phyloP scores from a whole-genome alignment of 2,329 filamentous ascomycete species.

The Anthostomella pinea region DNA sequence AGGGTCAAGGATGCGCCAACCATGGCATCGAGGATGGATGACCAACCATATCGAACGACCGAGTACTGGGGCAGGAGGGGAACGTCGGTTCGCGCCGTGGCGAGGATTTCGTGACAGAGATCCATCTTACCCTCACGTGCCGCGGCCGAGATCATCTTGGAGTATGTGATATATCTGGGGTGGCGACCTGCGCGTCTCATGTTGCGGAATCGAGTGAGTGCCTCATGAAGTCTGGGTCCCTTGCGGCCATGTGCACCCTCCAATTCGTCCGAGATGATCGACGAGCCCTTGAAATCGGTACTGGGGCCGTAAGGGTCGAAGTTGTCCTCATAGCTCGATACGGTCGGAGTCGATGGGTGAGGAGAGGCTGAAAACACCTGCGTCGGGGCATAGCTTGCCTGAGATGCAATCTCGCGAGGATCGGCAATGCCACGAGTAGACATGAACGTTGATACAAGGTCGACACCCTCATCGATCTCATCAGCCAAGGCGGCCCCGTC shows the following conservation, averaged over 20 bases:
- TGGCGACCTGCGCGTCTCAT: conserved; percentile 90
- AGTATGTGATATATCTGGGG: conserved; percentile 93
- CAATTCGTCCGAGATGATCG: conserved; percentile 83
- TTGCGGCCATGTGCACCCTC: conserved; percentile 75
- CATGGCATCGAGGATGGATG: conserved; percentile 94
- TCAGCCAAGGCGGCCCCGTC: conserved; percentile 55
- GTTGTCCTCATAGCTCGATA: conserved; percentile 70
- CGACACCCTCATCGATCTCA: conserved; percentile 82
- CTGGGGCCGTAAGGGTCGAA: conserved; percentile 88
- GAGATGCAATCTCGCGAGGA: conserved; percentile 51
- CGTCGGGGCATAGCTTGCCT: conserved; percentile 36
- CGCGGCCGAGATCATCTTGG: conserved; percentile 88
- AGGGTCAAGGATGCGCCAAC: conserved; percentile 84
- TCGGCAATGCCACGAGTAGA: conserved; percentile 51
- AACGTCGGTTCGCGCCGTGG: conserved; percentile 85
- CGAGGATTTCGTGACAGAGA: conserved; percentile 80
- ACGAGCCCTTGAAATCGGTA: conserved; percentile 91
- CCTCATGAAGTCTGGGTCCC: conserved; percentile 73
- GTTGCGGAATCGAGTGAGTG: conserved; percentile 80
- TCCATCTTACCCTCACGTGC: conserved; percentile 81
- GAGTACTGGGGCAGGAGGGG: conserved; percentile 81
- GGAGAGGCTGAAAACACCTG: conserved; percentile 51
- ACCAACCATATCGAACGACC: conserved; percentile 91
- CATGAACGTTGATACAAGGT: conserved; percentile 64
- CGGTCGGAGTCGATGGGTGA: conserved; percentile 53